A percentile compares a stretch with the other conserved stretches of the same genome.
Evolutionary conservation across 2,329 filamentous ascomycete genomes (phyloP).

Genomic region (Apiospora kogelbergensis): DNA sequence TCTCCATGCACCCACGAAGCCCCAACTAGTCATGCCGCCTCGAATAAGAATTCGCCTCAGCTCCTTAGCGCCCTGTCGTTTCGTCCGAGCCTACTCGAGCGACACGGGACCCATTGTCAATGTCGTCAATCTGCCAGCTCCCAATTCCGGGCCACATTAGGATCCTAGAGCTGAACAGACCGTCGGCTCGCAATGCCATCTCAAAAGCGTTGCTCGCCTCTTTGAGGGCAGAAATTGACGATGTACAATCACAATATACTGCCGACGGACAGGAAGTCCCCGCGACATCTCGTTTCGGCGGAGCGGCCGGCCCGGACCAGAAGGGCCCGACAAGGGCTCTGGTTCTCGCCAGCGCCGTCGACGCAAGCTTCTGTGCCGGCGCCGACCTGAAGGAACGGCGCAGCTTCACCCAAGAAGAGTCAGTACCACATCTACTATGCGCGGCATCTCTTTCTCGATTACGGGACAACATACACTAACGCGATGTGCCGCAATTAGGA

Average conservation of each 20-base stretch:
- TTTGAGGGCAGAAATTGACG: constrained; percentile 70
- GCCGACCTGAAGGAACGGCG: constrained; percentile 90
- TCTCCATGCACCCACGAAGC: not conserved
- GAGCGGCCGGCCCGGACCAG: constrained; percentile 42
- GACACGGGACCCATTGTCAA: constrained; percentile 58
- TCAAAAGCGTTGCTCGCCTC: constrained; percentile 74
- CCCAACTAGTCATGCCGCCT: constrained; percentile 23
- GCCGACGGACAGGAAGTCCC: constrained; percentile 52
- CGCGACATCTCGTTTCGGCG: constrained; percentile 40
- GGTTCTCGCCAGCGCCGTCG: constrained; percentile 81
- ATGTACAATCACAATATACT: constrained; percentile 65
- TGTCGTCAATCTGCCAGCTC: constrained; percentile 73
- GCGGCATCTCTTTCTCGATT: constrained; percentile 8
- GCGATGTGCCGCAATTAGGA: constrained; percentile 52
- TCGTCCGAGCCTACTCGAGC: constrained; percentile 40
- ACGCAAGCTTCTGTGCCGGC: constrained; percentile 87
- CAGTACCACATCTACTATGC: constrained; percentile 26
- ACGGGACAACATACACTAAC: constrained; percentile 14
- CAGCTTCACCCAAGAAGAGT: constrained; percentile 78
- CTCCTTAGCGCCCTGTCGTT: constrained; percentile 18
- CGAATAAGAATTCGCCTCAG: constrained; percentile 24
- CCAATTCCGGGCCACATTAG: constrained; percentile 81
- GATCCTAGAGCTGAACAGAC: constrained; percentile 84
- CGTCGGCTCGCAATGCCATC: constrained; percentile 85
- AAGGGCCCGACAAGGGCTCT: constrained; percentile 72